Evolutionary conservation across 306 rosid species (phyloP).

Genomic region (Hippophae tibetana): DNA sequence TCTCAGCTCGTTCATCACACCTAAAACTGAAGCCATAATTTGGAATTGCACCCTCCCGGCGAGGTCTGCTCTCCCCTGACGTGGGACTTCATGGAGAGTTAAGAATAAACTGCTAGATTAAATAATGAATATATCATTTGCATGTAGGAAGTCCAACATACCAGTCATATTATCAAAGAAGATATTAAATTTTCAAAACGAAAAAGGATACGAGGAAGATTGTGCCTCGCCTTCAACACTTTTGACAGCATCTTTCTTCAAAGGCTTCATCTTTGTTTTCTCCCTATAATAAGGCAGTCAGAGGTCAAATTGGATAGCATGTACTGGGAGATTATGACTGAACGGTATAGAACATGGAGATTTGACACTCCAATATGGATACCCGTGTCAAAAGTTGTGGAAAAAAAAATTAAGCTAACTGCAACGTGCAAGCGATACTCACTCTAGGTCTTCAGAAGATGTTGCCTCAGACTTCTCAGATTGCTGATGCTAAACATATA

Average conservation of each 20-base stretch:
- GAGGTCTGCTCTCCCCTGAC: constrained; percentile 54
- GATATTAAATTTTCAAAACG: constrained; percentile 7
- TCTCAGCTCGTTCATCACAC: constrained; percentile 93
- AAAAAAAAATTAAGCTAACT: background rate
- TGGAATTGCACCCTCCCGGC: constrained; percentile 60
- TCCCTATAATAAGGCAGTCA: constrained; percentile 47
- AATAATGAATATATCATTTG: background rate
- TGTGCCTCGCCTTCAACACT: constrained; percentile 47
- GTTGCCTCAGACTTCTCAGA: constrained; percentile 59
- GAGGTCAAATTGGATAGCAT: constrained; percentile 16
- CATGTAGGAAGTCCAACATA: constrained; percentile 9
- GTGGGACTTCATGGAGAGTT: constrained; percentile 46
- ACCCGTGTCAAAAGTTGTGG: background rate
- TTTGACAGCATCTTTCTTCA: constrained; percentile 36
- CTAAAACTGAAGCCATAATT: constrained; percentile 87
- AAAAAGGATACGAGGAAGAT: constrained; percentile 72
- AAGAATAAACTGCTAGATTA: constrained; percentile 32
- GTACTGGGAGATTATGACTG: background rate
- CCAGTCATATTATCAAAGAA: constrained; percentile 12
- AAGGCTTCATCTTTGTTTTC: constrained; percentile 34
- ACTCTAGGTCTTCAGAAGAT: constrained; percentile 44
- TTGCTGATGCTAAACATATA: constrained; percentile 37
- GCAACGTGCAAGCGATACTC: constrained; percentile 29
- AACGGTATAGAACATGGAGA: background rate
- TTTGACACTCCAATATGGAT: background rate